These are phyloP conservation scores for Atkinsonella texensis DNA, from an alignment of 2,329 filamentous ascomycete species.

Conservation along the genomic window DNA sequence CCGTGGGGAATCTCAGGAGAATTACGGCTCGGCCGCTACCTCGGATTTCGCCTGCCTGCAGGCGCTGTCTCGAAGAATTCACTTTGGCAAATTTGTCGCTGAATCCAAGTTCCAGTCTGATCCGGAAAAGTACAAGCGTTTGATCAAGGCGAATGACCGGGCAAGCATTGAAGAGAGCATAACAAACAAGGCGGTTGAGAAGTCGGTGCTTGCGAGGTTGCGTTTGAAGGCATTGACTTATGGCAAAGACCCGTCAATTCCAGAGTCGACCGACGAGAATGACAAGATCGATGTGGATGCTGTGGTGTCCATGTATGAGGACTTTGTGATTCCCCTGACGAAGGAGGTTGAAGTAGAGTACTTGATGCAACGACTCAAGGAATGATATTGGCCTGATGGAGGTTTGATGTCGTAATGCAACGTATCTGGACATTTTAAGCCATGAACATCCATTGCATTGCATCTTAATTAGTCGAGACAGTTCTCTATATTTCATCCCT, in stretches of 20 bases:
- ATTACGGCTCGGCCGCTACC: constrained; percentile 87
- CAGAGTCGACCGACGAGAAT: constrained; percentile 38
- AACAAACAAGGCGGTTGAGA: constrained; percentile 78
- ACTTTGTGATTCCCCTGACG: constrained; percentile 93
- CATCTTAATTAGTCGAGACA: background rate
- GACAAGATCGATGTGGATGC: constrained; percentile 87
- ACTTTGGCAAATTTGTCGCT: constrained; percentile 97
- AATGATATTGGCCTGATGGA: constrained; percentile 2
- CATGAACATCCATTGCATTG: background rate
- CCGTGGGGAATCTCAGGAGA: constrained; percentile 76
- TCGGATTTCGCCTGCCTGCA: constrained; percentile 86
- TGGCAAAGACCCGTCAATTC: constrained; percentile 71
- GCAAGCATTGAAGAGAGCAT: constrained; percentile 80
- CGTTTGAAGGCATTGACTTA: constrained; percentile 86
- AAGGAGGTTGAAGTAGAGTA: constrained; percentile 98
- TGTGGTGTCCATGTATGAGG: constrained; percentile 79
- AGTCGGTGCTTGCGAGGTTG: constrained; percentile 79
- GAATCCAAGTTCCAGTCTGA: constrained; percentile 89
- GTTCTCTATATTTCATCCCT: background rate
- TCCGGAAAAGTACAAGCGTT: constrained; percentile 61
- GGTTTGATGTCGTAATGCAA: background rate
- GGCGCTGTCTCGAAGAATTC: constrained; percentile 78
- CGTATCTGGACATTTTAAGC: too few species aligned
- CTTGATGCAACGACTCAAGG: constrained; percentile 76
- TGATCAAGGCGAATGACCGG: constrained; percentile 74